These are phyloP conservation scores for Centaurea solstitialis DNA, from an alignment of 129 eudicot genomes.

Conservation along the genomic window DNA sequence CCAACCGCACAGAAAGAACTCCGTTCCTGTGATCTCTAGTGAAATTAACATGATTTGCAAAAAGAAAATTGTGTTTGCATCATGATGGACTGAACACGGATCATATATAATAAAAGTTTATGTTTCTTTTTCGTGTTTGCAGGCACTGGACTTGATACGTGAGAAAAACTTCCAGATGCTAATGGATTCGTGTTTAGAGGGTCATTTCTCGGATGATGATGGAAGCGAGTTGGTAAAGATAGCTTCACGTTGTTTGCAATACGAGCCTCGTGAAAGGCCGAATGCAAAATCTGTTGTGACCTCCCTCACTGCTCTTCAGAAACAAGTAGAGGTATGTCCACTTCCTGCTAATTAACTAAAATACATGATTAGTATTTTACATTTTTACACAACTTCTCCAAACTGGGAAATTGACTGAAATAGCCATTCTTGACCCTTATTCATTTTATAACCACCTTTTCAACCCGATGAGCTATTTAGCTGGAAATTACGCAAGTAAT, in stretches of 20 bases:
- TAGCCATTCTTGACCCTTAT: too few species aligned
- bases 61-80: not conserved
- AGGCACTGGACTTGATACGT: slow-evolving; percentile 81
- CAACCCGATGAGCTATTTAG: too few species aligned
- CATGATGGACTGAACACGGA: not conserved
- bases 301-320: slow-evolving; percentile 61
- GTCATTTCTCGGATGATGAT: slow-evolving; percentile 66
- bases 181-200: slow-evolving; percentile 71
- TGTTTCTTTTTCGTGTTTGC: slow-evolving; percentile 7
- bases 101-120: not conserved
- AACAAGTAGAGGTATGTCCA: slow-evolving; percentile 52
- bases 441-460: too few species aligned
- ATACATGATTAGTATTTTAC: not conserved
- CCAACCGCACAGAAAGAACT: not conserved
- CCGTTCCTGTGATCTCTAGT: not conserved
- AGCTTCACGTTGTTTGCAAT: slow-evolving; percentile 77
- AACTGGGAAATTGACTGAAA: too few species aligned
- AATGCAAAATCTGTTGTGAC: slow-evolving; percentile 53
- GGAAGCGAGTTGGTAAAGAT: slow-evolving; percentile 64
- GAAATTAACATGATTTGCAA: slow-evolving; percentile 2
- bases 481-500: too few species aligned
- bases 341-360: not conserved
- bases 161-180: slow-evolving; percentile 61
- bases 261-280: slow-evolving; percentile 85
- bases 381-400: not conserved